Conservation (phyloP, 2,329 filamentous ascomycete genomes). For the Cladophialophora exuberans region DNA sequence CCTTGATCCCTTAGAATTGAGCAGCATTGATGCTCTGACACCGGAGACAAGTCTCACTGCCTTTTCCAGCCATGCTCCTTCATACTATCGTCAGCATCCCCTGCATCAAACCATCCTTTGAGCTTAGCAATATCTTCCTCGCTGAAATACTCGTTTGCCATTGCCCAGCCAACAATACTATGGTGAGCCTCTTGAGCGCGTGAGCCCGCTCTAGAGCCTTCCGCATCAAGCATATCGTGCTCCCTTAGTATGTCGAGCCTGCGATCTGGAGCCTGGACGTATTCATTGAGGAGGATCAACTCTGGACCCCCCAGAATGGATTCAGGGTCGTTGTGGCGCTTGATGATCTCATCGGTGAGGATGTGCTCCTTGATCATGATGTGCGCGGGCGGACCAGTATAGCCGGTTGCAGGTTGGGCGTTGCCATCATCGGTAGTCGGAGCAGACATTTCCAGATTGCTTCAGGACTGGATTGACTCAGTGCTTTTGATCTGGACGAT, state of each 20-base stretch:
- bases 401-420: constrained; percentile 2
- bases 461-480: constrained; percentile 1
- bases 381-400: constrained; percentile 4
- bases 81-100: constrained; percentile 1
- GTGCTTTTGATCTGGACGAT: constrained; percentile 3
- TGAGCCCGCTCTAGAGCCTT: constrained; percentile 1
- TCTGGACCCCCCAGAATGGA: constrained; percentile 3
- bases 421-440: not conserved
- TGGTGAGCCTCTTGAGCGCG: constrained; percentile 6
- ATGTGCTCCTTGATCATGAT: constrained; percentile 7
- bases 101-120: constrained; percentile 6
- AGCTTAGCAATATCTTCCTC: constrained; percentile 8
- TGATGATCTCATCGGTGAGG: constrained; percentile 6
- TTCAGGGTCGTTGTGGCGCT: constrained; percentile 5
- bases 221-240: constrained; percentile 5
- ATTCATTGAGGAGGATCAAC: constrained; percentile 8
- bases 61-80: constrained; percentile 6
- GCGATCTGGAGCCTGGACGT: constrained; percentile 6
- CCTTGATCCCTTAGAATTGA: constrained; percentile 1
- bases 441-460: constrained; percentile 1
- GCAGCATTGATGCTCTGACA: constrained; percentile 3
- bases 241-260: constrained; percentile 1
- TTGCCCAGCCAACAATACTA: constrained; percentile 6
- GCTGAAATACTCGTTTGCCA: constrained; percentile 7
- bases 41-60: constrained; percentile 6